Percentiles rank a stretch among this genome's conserved stretches.
Evolutionary conservation across 2,329 filamentous ascomycete genomes (phyloP).

Genomic region (Penicillium sp.): DNA sequence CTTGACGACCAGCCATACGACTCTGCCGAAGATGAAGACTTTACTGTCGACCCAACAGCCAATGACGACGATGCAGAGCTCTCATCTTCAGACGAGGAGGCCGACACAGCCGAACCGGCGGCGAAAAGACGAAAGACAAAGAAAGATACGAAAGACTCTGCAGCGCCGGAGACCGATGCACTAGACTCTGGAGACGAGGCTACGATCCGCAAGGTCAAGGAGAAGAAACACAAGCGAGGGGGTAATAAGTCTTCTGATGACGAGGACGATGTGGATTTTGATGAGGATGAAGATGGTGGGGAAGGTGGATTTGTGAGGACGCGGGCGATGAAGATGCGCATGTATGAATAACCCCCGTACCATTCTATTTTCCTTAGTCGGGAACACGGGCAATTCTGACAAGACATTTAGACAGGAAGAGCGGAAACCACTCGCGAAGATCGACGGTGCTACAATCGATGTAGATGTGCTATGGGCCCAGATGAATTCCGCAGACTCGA

Average conservation of each 20-base stretch:
- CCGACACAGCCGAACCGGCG: slow-evolving; percentile 29
- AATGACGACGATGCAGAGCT: slow-evolving; percentile 32
- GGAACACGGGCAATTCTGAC: slow-evolving; percentile 9
- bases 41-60: slow-evolving; percentile 40
- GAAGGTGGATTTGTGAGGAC: slow-evolving; percentile 59
- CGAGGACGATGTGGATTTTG: slow-evolving; percentile 40
- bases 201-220: slow-evolving; percentile 56
- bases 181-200: slow-evolving; percentile 62
- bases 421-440: slow-evolving; percentile 52
- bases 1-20: slow-evolving; percentile 43
- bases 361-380: not conserved
- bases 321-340: slow-evolving; percentile 56
- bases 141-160: slow-evolving; percentile 23
- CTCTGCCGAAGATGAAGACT: slow-evolving; percentile 46
- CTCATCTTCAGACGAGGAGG: slow-evolving; percentile 30
- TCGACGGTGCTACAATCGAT: slow-evolving; percentile 59
- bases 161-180: slow-evolving; percentile 39
- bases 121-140: slow-evolving; percentile 46
- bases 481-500: slow-evolving; percentile 49
- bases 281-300: slow-evolving; percentile 51
- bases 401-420: slow-evolving; percentile 49
- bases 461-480: slow-evolving; percentile 60
- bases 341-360: slow-evolving; percentile 39
- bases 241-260: slow-evolving; percentile 36
- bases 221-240: slow-evolving; percentile 44